Evolutionary conservation across 2,329 filamentous ascomycete species (phyloP).

Genomic region (Pseudogymnoascus sp.): DNA sequence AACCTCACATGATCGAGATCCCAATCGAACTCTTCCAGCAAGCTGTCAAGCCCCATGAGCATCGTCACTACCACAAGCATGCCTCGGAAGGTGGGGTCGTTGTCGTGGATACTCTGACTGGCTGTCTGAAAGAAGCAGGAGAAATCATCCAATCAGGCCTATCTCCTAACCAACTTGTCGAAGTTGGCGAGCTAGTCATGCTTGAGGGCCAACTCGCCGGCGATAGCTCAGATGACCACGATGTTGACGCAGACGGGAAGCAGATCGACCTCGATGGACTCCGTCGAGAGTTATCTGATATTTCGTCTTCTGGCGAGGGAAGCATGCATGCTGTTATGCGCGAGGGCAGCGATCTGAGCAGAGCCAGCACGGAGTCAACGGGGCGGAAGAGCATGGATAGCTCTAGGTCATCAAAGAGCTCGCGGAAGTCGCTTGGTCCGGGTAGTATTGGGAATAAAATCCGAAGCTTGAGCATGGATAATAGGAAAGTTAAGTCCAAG

Average conservation of each 20-base stretch:
- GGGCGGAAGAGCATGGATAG: background rate
- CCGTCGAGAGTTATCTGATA: background rate
- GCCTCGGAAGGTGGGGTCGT: slow-evolving; percentile 57
- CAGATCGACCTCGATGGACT: background rate
- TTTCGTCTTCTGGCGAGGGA: background rate
- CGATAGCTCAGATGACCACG: background rate
- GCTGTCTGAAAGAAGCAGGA: slow-evolving; percentile 73
- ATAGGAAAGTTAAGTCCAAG: slow-evolving; percentile 3
- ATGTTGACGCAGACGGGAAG: background rate
- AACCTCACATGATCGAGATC: slow-evolving; percentile 72
- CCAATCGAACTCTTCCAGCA: slow-evolving; percentile 67
- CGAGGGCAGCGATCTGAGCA: background rate
- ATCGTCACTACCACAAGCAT: slow-evolving; percentile 58
- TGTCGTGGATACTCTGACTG: slow-evolving; percentile 69
- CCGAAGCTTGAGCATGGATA: slow-evolving; percentile 2
- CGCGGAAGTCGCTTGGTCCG: background rate
- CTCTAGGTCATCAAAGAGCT: background rate
- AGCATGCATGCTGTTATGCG: background rate
- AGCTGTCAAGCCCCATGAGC: slow-evolving; percentile 46
- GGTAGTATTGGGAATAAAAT: background rate
- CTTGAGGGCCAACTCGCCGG: slow-evolving; percentile 33
- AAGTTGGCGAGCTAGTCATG: slow-evolving; percentile 74
- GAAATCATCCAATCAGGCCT: slow-evolving; percentile 77
- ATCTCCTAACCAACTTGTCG: slow-evolving; percentile 67
- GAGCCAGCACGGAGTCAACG: background rate